Base-by-base conservation (phyloP, 371 early-diverging fungal genomes). In the Mucor mucedo region DNA sequence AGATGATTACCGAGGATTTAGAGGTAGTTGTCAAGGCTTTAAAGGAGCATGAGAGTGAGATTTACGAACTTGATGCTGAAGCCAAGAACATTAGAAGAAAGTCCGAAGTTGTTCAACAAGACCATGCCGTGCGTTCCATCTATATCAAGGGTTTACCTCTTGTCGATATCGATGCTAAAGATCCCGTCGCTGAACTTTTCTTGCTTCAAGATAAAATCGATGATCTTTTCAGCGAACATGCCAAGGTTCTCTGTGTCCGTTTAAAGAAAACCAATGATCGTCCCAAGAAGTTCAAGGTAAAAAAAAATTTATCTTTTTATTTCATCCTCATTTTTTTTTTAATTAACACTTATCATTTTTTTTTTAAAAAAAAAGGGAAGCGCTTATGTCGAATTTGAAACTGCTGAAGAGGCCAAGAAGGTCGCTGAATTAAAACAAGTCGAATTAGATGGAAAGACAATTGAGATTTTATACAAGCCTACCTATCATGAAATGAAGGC, bases 101-200 rank as follows among this genome's bases (percentile, higher is more conserved):
- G 72, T 74, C 75, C 21, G 65, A 69, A 10, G 65, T 84, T 21
- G 79, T 60, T 13, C 68, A 81, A 2, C 71, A 76, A 29, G 76
- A 83, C 48, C 82, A 82, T 32, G 66, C 71, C 30, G 57, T 58
- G 14, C 79, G 87, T 60, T 83, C 84, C 6, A 84, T 91, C 55
- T 87, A 90, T 29, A 85, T 82, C 52, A 89, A 89, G 80, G 87
- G 87, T 40, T 80, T 87, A 40, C 83, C 87, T 57, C 65, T 70
- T 45, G 68, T 72, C 1, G 77, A 77, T 63, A 72, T 57, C 2
- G 66, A 49, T 14, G 72, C 60, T n/a, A 67, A 70, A 28, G 66
- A 74, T 29, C 63, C 69, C 27, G 29, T 44, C 14, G 84, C 80
- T 7, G 77, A 70, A 48, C 66, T 79, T 6, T 76, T 84, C 33